These are phyloP conservation scores for Calonectria honghensis DNA, from an alignment of 2,329 filamentous ascomycete species.

Conservation along the genomic window DNA sequence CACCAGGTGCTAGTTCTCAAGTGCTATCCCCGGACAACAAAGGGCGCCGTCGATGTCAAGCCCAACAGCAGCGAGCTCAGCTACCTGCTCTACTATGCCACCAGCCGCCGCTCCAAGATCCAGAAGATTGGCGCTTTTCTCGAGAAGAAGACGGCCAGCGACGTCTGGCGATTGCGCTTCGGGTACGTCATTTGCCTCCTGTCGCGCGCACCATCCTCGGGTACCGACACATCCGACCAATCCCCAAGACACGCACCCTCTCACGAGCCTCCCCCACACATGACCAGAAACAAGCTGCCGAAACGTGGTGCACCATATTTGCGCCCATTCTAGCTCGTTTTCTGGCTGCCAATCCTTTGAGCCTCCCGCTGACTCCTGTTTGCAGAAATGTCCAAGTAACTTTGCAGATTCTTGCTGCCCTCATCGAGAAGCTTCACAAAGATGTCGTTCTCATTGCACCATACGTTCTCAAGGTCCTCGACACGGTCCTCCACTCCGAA, in stretches of 20 bases:
- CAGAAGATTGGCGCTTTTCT: constrained; percentile 97
- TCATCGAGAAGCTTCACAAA: constrained; percentile 94
- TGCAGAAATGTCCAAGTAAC: constrained; percentile 93
- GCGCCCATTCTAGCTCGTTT: background rate
- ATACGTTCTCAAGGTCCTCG: constrained; percentile 89
- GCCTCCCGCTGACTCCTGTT: constrained; percentile 32
- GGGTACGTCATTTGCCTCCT: constrained; percentile 74
- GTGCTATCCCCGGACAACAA: constrained; percentile 95
- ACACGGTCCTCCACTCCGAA: constrained; percentile 86
- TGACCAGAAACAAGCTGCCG: background rate
- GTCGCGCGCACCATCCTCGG: constrained; percentile 33
- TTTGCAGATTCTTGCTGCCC: constrained; percentile 90
- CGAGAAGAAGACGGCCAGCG: constrained; percentile 93
- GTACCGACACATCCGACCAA: constrained; percentile 44
- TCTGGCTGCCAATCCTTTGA: background rate
- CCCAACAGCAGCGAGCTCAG: constrained; percentile 97
- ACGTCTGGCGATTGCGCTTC: constrained; percentile 91
- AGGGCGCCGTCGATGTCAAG: constrained; percentile 93
- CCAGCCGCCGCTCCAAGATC: constrained; percentile 94
- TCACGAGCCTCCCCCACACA: constrained; percentile 25
- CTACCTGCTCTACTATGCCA: constrained; percentile 97
- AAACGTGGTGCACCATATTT: background rate
- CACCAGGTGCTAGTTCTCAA: constrained; percentile 97
- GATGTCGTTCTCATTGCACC: constrained; percentile 92
- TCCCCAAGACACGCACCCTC: constrained; percentile 1